Conservation (phyloP, 2,329 filamentous ascomycete genomes). For the Hypomyces perniciosus region DNA sequence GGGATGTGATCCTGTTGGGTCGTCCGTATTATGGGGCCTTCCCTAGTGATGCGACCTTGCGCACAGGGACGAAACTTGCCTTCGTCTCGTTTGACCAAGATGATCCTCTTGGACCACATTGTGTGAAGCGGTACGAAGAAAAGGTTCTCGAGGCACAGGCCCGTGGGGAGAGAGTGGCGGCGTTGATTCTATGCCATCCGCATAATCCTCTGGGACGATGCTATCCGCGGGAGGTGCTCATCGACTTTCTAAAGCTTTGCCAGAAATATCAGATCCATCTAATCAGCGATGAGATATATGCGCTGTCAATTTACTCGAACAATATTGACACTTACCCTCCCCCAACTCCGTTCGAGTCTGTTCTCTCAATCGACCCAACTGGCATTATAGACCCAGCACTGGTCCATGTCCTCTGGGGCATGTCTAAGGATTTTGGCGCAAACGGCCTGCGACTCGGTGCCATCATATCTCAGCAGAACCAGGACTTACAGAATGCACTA, state of each 20-base stretch:
- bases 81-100: slow-evolving; percentile 37
- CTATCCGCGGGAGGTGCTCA: slow-evolving; percentile 35
- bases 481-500: slow-evolving; percentile 32
- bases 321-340: slow-evolving; percentile 21
- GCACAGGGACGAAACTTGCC: slow-evolving; percentile 37
- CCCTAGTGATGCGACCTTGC: slow-evolving; percentile 36
- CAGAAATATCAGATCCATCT: slow-evolving; percentile 43
- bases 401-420: slow-evolving; percentile 46
- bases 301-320: slow-evolving; percentile 45
- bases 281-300: slow-evolving; percentile 46
- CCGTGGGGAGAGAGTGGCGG: slow-evolving; percentile 36
- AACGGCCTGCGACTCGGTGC: slow-evolving; percentile 49
- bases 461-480: slow-evolving; percentile 43
- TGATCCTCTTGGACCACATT: slow-evolving; percentile 37
- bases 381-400: slow-evolving; percentile 42
- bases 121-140: slow-evolving; percentile 39
- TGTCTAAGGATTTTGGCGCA: slow-evolving; percentile 49
- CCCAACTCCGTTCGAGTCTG: slow-evolving; percentile 37
- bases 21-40: slow-evolving; percentile 45
- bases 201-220: slow-evolving; percentile 48
- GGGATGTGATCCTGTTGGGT: slow-evolving; percentile 35
- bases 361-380: slow-evolving; percentile 36
- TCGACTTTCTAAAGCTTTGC: slow-evolving; percentile 41
- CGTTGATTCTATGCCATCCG: slow-evolving; percentile 45
- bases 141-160: slow-evolving; percentile 33